Evolutionary conservation across 2,329 filamentous ascomycete species (phyloP).

Genomic region (Exophiala lecanii-corni): DNA sequence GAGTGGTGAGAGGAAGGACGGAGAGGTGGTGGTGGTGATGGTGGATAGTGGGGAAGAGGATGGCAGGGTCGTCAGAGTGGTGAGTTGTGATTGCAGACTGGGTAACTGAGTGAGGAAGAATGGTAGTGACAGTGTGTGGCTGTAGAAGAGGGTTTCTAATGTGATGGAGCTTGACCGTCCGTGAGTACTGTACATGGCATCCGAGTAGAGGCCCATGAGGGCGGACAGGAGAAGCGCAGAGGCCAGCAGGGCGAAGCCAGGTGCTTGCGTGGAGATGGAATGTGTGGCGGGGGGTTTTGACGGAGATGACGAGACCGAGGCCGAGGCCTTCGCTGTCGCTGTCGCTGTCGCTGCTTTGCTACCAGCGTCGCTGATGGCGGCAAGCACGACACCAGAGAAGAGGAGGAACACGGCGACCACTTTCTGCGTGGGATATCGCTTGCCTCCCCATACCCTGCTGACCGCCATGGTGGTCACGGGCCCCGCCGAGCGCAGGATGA

Average conservation of each 20-base stretch:
- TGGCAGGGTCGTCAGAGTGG: conserved; percentile 18
- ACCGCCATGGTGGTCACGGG: conserved; percentile 93
- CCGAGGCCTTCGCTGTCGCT: background rate
- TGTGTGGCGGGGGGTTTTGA: conserved; percentile 21
- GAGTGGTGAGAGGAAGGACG: conserved; percentile 24
- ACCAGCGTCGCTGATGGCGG: conserved; percentile 83
- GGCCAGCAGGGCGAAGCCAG: conserved; percentile 77
- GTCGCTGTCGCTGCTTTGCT: conserved; percentile 51
- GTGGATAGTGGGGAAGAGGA: conserved; percentile 1
- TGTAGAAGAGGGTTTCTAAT: conserved; percentile 96
- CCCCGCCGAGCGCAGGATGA: conserved; percentile 90
- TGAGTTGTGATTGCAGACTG: conserved; percentile 28
- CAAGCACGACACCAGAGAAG: conserved; percentile 79
- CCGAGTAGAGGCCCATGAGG: conserved; percentile 91
- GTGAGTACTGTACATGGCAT: conserved; percentile 80
- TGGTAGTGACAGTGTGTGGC: conserved; percentile 50
- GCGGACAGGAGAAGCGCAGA: conserved; percentile 85
- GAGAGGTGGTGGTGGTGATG: conserved; percentile 24
- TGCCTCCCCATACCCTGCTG: conserved; percentile 75
- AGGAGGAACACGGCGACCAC: conserved; percentile 75
- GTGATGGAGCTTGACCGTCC: conserved; percentile 66
- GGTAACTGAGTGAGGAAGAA: conserved; percentile 41
- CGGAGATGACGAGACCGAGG: background rate
- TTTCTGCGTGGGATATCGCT: conserved; percentile 75
- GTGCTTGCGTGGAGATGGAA: conserved; percentile 18